phyloP scores from a whole-genome alignment of 495 filamentous ascomycete species.

The Durotheca rogersii region DNA sequence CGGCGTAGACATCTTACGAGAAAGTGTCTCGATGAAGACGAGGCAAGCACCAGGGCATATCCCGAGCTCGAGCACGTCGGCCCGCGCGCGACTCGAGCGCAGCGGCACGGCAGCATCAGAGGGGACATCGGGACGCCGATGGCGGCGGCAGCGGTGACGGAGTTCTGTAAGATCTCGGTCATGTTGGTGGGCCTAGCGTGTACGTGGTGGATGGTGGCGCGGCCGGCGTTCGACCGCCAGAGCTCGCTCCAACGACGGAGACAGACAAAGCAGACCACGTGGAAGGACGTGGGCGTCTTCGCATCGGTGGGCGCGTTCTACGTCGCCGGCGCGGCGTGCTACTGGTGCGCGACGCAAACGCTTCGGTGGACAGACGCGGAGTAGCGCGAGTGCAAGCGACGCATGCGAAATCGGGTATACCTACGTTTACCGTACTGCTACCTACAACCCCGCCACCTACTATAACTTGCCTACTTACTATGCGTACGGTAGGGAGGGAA shows the following conservation, averaged over 20 bases:
- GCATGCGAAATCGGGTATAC: too few relatives aligned
- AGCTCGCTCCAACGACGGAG: slow-evolving; percentile 35
- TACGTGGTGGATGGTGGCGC: slow-evolving; percentile 30
- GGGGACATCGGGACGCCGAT: not conserved
- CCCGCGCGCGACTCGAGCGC: not conserved
- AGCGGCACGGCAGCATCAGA: slow-evolving; percentile 1
- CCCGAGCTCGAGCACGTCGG: slow-evolving; percentile 15
- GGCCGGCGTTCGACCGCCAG: slow-evolving; percentile 31
- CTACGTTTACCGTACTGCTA: too few relatives aligned
- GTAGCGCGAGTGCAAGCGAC: too few relatives aligned
- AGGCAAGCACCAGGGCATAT: slow-evolving; percentile 19
- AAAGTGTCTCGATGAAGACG: slow-evolving; percentile 21
- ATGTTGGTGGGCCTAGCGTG: slow-evolving; percentile 22
- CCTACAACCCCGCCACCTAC: too few relatives aligned
- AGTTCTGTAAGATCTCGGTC: slow-evolving; percentile 15
- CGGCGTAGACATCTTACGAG: slow-evolving; percentile 11
- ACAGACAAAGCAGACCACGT: slow-evolving; percentile 26
- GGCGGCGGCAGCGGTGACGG: not conserved
- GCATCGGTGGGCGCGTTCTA: slow-evolving; percentile 24
- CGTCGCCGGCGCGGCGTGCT: slow-evolving; percentile 10
- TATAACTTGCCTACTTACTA: too few relatives aligned
- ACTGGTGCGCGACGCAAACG: slow-evolving; percentile 15
- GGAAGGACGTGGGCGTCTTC: slow-evolving; percentile 28
- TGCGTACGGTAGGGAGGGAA: too few relatives aligned
- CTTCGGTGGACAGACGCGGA: slow-evolving; percentile 15